phyloP scores from a whole-genome alignment of 495 filamentous ascomycete species.

The Neurospora sp. region DNA sequence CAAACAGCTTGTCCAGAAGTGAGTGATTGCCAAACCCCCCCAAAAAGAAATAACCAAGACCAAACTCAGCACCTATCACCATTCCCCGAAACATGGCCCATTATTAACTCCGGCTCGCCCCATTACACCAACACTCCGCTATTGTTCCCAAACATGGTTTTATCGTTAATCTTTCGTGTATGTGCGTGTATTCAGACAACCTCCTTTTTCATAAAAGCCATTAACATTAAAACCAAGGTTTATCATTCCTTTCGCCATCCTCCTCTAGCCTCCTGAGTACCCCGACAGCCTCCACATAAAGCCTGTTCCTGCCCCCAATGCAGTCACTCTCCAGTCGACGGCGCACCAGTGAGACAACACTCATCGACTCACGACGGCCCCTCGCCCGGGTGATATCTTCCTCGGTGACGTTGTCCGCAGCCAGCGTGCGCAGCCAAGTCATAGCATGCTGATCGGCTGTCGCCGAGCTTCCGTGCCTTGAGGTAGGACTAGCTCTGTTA shows the following conservation, averaged over 20 bases:
- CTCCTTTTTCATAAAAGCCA: neutral
- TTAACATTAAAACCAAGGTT: conserved; percentile 24
- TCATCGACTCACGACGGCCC: conserved; percentile 22
- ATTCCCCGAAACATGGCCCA: neutral
- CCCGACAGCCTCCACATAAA: conserved; percentile 35
- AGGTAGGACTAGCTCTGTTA: conserved; percentile 58
- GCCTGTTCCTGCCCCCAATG: conserved; percentile 24
- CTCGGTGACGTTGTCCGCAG: conserved; percentile 35
- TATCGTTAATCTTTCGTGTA: neutral
- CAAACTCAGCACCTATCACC: neutral
- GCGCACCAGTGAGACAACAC: conserved; percentile 30
- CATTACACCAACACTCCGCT: neutral
- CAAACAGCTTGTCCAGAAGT: neutral
- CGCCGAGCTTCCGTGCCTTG: conserved; percentile 16
- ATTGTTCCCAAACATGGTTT: neutral
- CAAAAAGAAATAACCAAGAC: neutral
- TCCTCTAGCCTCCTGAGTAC: conserved; percentile 36
- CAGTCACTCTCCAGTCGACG: conserved; percentile 31
- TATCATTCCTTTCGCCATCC: conserved; percentile 14
- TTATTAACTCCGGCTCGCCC: neutral
- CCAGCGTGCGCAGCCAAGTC: conserved; percentile 54
- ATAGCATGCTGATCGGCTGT: conserved; percentile 34
- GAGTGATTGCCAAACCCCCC: neutral
- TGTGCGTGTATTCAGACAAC: neutral
- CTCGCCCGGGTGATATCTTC: conserved; percentile 21